A percentile compares a stretch with the other conserved stretches of the same genome.
phyloP scores from a whole-genome alignment of 306 rosid species.

The Quercus rubra region DNA sequence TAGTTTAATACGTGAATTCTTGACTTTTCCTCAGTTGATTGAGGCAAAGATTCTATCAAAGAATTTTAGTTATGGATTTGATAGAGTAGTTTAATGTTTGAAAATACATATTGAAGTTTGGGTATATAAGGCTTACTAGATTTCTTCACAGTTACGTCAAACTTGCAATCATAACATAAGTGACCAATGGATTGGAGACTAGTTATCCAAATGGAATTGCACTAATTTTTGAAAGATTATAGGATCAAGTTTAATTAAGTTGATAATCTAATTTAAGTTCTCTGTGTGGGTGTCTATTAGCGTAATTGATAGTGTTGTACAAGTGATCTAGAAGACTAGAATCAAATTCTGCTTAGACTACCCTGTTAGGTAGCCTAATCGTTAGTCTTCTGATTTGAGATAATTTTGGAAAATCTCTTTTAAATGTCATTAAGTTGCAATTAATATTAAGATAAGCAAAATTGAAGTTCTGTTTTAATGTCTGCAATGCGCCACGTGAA shows the following conservation, averaged over 20 bases:
- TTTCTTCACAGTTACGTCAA: constrained; percentile 6
- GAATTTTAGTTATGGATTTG: neutral
- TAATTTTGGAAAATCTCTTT: neutral
- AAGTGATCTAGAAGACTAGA: no score
- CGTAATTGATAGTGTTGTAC: no score
- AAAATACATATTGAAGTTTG: neutral
- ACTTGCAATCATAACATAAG: neutral
- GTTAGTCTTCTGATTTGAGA: neutral
- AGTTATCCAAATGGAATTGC: constrained; percentile 1
- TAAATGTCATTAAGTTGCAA: neutral
- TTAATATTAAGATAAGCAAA: neutral
- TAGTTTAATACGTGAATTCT: constrained; percentile 24
- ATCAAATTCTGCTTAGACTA: no score
- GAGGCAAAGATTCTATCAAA: constrained; percentile 17
- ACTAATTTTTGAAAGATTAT: no score
- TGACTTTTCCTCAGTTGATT: constrained; percentile 31
- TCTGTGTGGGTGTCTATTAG: no score
- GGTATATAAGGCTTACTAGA: neutral
- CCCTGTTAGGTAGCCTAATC: no score
- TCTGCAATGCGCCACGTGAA: neutral
- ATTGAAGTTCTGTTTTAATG: neutral
- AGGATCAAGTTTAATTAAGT: no score
- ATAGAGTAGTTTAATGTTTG: neutral
- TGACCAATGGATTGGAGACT: neutral
- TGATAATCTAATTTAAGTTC: no score